A percentile compares a stretch with the other conserved stretches of the same genome.
These are phyloP conservation scores for Phialophora macrospora DNA, from an alignment of 2,329 filamentous ascomycete genomes.

Conservation along the genomic window DNA sequence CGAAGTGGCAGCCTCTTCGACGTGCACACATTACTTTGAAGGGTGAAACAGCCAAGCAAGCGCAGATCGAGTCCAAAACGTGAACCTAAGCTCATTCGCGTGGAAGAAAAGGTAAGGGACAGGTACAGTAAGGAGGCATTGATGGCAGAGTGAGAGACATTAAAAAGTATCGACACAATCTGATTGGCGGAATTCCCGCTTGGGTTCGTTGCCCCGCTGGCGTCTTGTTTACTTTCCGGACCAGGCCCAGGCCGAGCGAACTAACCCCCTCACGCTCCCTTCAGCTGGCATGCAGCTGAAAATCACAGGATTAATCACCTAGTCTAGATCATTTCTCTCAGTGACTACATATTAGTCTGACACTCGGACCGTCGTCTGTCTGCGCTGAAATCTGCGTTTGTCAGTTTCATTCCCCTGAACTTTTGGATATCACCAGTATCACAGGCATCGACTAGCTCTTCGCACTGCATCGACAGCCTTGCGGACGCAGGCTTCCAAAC, in stretches of 20 bases:
- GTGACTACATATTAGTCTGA: conserved; percentile 13
- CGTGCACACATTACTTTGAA: background rate
- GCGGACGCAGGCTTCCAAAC: background rate
- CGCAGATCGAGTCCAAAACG: background rate
- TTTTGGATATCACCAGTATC: conserved; percentile 1
- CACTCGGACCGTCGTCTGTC: background rate
- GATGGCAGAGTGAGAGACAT: background rate
- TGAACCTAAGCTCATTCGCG: background rate
- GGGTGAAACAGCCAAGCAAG: background rate
- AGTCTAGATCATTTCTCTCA: conserved; percentile 9
- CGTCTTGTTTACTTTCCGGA: background rate
- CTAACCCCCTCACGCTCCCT: conserved; percentile 9
- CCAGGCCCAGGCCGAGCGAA: background rate
- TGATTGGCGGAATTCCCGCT: background rate
- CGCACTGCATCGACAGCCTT: background rate
- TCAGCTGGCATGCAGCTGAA: conserved; percentile 14
- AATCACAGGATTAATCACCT: conserved; percentile 3
- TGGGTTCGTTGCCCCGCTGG: background rate
- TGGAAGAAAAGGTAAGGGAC: background rate
- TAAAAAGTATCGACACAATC: background rate
- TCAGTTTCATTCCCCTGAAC: background rate
- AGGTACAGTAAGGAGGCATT: background rate
- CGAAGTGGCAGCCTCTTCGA: background rate
- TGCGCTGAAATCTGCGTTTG: conserved; percentile 1
- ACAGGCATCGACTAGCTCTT: background rate